Evolutionary conservation across 2,329 filamentous ascomycete species (phyloP), one percentile per base, ranked within the genome.

Genomic region (Cephalotrichum gorgonifer): DNA sequence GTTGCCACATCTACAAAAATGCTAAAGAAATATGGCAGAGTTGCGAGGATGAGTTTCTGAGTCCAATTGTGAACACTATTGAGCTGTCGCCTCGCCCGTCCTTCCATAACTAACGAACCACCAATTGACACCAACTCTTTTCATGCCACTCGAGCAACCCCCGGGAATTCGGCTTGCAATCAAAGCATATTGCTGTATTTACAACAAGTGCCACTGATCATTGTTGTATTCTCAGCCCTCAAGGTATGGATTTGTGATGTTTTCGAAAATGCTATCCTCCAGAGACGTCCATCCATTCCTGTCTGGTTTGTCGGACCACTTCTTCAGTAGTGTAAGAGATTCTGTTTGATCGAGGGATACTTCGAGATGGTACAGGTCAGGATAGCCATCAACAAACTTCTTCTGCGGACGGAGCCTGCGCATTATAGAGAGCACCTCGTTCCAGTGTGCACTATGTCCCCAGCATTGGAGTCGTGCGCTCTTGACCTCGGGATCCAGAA

Each of bases 351-450:
- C 33, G n/a, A 20, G 9, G 2, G 33, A 20, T 5, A 38, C n/a
- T 5, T 17, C 4, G 12, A 38, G 4, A 8, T 20, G 33, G 9
- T 17, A 20, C 3, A 17, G 12, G n/a, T 38, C 33, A n/a, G n/a
- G 12, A 8, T 20, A 38, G 33, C 20, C 33, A 4, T 17, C 12
- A 17, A 55, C 43, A 30, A 60, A 56, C 27, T 57, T 51, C 4
- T 51, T 47, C 30, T 57, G 39, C 2, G 60, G 59, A 48, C 53
- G 50, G 11, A 58, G 23, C 33, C 53, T 52, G 25, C 58, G 55
- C 14, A 62, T 45, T 15, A 60, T 52, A 7, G 49, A 50, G 3
- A 64, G 47, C 2, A 59, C 54, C 2, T 67, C 55, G 20, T 74
- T 47, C 54, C 57, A 59, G 47, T 58, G 59, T 39, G 48, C 54